Conservation (phyloP, 805 yeast genomes). For the Kuraishia piskuri region DNA sequence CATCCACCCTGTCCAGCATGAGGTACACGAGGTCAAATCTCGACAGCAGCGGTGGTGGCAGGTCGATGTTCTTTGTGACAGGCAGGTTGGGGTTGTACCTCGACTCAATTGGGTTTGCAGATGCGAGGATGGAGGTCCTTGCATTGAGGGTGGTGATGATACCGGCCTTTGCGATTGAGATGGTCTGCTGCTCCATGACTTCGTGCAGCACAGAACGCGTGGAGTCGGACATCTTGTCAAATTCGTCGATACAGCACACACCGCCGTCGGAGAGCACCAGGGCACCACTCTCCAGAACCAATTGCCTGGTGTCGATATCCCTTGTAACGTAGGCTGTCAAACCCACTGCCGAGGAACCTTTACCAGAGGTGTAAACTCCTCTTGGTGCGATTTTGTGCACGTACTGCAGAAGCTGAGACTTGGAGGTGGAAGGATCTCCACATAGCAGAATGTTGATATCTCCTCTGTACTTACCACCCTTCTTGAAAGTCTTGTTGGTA, state of each 20-base stretch:
- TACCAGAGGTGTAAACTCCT: conserved; percentile 97
- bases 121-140: conserved; percentile 89
- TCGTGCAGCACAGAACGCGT: conserved; percentile 94
- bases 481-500: conserved; percentile 75
- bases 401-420: conserved; percentile 88
- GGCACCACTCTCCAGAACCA: conserved; percentile 94
- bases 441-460: conserved; percentile 86
- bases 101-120: conserved; percentile 96
- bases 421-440: conserved; percentile 98
- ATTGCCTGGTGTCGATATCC: conserved; percentile 87
- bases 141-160: conserved; percentile 96
- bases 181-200: conserved; percentile 99
- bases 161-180: conserved; percentile 97
- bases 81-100: conserved; percentile 92
- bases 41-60: conserved; percentile 92
- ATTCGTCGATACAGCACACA: conserved; percentile 97
- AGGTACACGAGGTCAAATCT: conserved; percentile 92
- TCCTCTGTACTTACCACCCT: conserved; percentile 94
- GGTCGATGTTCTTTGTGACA: conserved; percentile 89
- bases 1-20: conserved; percentile 89
- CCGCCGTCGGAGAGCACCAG: conserved; percentile 96
- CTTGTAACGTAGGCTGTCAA: conserved; percentile 94
- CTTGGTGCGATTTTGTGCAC: conserved; percentile 97
- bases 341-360: conserved; percentile 99
- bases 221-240: conserved; percentile 93